Percentiles rank a stretch among this genome's conserved stretches.
Evolutionary conservation across 495 filamentous ascomycete species (phyloP).

Genomic region (Thermochaetoides thermophila): DNA sequence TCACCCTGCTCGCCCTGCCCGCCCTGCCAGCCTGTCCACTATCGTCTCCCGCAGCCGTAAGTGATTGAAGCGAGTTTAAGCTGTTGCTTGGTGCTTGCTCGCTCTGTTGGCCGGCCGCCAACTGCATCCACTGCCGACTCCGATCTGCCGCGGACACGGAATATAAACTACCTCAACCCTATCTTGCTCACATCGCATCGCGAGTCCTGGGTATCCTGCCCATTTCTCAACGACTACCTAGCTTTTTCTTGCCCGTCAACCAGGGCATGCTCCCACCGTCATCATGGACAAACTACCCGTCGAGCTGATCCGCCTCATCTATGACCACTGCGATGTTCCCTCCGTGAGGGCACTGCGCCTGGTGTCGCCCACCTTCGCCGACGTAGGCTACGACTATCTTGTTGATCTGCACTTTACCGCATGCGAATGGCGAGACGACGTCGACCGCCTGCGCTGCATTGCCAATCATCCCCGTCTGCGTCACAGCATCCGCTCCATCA

Average conservation of each 20-base stretch:
- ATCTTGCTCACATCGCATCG: no score
- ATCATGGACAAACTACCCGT: conserved; percentile 28
- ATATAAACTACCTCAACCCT: no score
- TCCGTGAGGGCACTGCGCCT: conserved; percentile 27
- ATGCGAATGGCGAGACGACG: conserved; percentile 32
- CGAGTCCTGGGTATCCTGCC: no score
- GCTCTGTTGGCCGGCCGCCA: no score
- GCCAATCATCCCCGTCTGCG: conserved; percentile 29
- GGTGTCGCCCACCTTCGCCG: conserved; percentile 21
- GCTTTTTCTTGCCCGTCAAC: conserved; percentile 1
- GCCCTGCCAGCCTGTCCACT: no score
- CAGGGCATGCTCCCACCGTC: conserved; percentile 3
- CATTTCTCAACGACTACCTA: no score
- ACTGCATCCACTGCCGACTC: no score
- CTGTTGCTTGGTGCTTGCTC: no score
- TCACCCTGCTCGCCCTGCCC: no score
- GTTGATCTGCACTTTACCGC: conserved; percentile 26
- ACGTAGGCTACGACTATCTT: conserved; percentile 32
- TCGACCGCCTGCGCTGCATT: conserved; percentile 28
- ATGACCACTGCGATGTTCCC: conserved; percentile 25
- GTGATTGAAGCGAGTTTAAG: no score
- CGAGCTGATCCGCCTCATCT: conserved; percentile 34
- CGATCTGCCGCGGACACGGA: no score
- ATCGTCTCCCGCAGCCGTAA: no score
- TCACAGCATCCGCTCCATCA: conserved; percentile 24